These are phyloP conservation scores for Rhynchospora tenuis DNA, from an alignment of 176 grass and related monocot genomes.

Conservation along the genomic window DNA sequence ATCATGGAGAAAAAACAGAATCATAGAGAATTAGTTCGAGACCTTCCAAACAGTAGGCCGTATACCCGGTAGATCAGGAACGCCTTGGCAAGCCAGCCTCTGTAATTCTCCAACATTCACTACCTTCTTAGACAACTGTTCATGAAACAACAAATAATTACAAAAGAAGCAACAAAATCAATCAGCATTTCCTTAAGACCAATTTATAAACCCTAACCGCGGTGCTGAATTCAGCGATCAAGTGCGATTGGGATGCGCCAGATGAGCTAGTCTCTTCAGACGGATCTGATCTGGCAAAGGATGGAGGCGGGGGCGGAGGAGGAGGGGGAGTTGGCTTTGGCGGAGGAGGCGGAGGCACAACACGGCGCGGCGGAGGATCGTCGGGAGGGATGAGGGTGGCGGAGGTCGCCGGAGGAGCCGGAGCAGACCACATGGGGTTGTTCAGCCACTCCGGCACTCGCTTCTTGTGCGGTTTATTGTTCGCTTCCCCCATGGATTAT, in stretches of 20 bases:
- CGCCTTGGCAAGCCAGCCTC: conserved; percentile 74
- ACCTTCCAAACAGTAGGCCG: conserved; percentile 93
- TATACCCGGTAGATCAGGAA: conserved; percentile 42
- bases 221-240: conserved; percentile 59
- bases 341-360: conserved; percentile 26
- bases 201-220: conserved; percentile 29
- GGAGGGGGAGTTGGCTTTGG: conserved; percentile 27
- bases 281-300: conserved; percentile 12
- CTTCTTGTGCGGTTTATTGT: conserved; percentile 39
- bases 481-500: conserved; percentile 54
- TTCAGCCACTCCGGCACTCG: conserved; percentile 86
- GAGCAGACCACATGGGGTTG: conserved; percentile 78
- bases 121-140: conserved; percentile 69
- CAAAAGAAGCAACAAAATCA: not conserved
- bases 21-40: conserved; percentile 24
- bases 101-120: conserved; percentile 83
- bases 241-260: conserved; percentile 39
- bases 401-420: conserved; percentile 16
- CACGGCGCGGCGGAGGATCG: conserved; percentile 30
- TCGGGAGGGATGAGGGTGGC: not conserved
- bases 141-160: not conserved
- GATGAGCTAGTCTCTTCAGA: conserved; percentile 20
- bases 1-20: conserved; percentile 3
- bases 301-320: conserved; percentile 22
- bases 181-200: conserved; percentile 1